Conservation (phyloP, 2,329 filamentous ascomycete species). For the Cercospora sp. region DNA sequence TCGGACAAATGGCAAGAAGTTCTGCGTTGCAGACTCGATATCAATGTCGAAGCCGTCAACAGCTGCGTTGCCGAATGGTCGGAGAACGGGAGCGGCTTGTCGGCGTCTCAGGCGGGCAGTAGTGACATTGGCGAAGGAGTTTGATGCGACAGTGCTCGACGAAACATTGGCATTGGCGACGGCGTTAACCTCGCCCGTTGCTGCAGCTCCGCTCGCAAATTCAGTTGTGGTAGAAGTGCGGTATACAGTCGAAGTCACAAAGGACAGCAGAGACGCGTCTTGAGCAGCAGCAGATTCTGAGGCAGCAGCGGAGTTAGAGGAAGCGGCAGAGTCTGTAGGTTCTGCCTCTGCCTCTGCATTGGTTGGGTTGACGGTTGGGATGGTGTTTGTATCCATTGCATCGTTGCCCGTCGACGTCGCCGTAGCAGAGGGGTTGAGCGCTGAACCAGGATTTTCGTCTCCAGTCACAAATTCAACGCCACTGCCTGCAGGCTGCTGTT, state of each 20-base stretch:
- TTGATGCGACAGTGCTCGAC: constrained; percentile 2
- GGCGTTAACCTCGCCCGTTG: not conserved
- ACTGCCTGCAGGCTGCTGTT: constrained; percentile 5
- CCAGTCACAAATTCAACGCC: constrained; percentile 2
- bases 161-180: not conserved
- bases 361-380: constrained; percentile 3
- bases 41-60: constrained; percentile 79
- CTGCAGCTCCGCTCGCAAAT: not conserved
- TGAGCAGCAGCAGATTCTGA: not conserved
- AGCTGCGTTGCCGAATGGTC: constrained; percentile 66
- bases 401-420: constrained; percentile 2
- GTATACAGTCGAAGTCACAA: not conserved
- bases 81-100: constrained; percentile 42
- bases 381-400: constrained; percentile 2
- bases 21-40: constrained; percentile 61
- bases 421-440: not conserved
- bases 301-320: not conserved
- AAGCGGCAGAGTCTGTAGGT: not conserved
- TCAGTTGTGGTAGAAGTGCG: not conserved
- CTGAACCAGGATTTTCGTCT: not conserved
- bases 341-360: not conserved
- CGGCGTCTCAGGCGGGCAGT: not conserved
- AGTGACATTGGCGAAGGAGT: not conserved
- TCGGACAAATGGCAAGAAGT: constrained; percentile 57
- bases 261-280: not conserved